These are phyloP conservation scores for Gracilariopsis chorda DNA, from an alignment of 23 red algal genomes.

Conservation along the genomic window DNA sequence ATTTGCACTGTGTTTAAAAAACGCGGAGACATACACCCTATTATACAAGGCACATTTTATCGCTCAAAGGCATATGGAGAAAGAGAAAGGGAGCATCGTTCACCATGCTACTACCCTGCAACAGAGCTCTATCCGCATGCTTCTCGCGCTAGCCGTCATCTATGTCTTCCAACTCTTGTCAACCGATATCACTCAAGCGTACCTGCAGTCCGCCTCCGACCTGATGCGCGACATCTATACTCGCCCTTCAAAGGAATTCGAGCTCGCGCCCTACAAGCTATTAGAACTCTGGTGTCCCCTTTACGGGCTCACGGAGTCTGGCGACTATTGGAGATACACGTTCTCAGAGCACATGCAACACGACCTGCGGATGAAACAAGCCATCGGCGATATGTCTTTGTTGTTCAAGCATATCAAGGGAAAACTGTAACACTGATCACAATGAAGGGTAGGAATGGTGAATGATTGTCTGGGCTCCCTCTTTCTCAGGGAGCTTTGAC, in stretches of 20 bases:
- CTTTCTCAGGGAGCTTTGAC: too few relatives aligned
- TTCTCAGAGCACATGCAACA: neutral
- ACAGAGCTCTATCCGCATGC: neutral
- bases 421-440: too few relatives aligned
- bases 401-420: neutral
- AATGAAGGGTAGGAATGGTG: too few relatives aligned
- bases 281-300: neutral
- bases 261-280: neutral
- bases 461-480: too few relatives aligned
- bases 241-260: neutral
- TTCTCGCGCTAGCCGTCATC: neutral
- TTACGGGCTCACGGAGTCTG: neutral
- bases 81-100: neutral
- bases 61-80: neutral
- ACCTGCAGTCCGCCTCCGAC: neutral
- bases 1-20: constrained; percentile 2
- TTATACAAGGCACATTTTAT: constrained; percentile 11
- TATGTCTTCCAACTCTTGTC: neutral
- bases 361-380: neutral
- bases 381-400: neutral
- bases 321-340: neutral
- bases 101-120: neutral
- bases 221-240: neutral
- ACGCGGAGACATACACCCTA: neutral
- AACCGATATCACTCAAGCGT: neutral